These are phyloP conservation scores for Suhomyces atakaporum DNA, from an alignment of 1,139 yeast genomes.

Conservation along the genomic window DNA sequence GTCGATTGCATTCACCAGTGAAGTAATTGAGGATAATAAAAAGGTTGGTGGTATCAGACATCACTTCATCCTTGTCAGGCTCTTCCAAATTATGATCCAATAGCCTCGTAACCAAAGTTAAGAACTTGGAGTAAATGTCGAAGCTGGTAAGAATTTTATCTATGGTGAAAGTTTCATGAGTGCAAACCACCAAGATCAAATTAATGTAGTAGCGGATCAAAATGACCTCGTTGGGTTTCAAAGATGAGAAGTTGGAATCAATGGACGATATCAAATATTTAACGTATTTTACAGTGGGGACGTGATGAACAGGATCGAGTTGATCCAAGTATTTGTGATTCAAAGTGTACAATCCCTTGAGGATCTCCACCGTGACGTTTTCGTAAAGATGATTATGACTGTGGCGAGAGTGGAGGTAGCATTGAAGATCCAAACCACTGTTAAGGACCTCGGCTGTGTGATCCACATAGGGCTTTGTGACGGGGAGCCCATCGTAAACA, in stretches of 20 bases:
- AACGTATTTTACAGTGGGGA: constrained; percentile 4
- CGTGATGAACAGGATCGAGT: constrained; percentile 1
- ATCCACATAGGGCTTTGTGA: constrained; percentile 12
- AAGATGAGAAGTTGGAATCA: not conserved
- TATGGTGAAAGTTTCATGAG: too few relatives aligned
- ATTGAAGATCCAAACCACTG: constrained; percentile 18
- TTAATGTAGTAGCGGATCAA: constrained; percentile 8
- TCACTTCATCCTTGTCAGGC: constrained; percentile 5
- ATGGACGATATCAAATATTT: constrained; percentile 2
- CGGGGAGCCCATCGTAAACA: constrained; percentile 24
- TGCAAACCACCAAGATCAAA: constrained; percentile 8
- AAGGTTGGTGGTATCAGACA: constrained; percentile 7
- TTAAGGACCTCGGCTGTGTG: constrained; percentile 18
- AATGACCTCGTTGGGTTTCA: constrained; percentile 3
- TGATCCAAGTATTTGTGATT: constrained; percentile 24
- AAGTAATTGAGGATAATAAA: constrained; percentile 6
- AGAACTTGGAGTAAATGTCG: constrained; percentile 1
- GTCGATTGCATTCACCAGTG: constrained; percentile 1
- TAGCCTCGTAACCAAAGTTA: constrained; percentile 1
- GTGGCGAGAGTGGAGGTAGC: constrained; percentile 11
- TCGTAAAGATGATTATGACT: constrained; percentile 13
- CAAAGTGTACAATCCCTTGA: constrained; percentile 30
- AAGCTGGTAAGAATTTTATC: constrained; percentile 1
- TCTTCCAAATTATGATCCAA: constrained; percentile 2
- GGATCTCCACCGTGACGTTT: constrained; percentile 27